phyloP scores from a whole-genome alignment of 768 basidiomycete species.

The Leccinum boreale region DNA sequence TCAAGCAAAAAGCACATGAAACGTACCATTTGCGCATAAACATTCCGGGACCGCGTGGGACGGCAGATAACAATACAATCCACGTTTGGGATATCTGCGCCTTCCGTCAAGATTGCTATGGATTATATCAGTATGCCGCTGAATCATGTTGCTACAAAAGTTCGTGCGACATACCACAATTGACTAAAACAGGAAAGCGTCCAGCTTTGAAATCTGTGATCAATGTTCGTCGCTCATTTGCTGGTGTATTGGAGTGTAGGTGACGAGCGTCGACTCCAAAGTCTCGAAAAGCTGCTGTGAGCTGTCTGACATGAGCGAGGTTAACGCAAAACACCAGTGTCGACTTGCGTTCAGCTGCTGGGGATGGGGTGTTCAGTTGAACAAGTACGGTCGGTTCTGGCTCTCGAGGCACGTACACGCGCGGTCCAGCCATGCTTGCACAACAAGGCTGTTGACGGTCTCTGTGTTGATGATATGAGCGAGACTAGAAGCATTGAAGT shows the following conservation, averaged over 20 bases:
- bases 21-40: constrained; percentile 89
- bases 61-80: constrained; percentile 88
- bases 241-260: constrained; percentile 66
- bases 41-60: constrained; percentile 84
- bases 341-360: constrained; percentile 63
- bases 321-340: constrained; percentile 93
- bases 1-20: background rate
- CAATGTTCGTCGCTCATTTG: constrained; percentile 57
- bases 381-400: constrained; percentile 2
- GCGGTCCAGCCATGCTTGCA: constrained; percentile 82
- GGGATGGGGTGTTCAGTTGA: background rate
- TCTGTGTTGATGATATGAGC: constrained; percentile 80
- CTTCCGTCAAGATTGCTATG: constrained; percentile 83
- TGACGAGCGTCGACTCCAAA: constrained; percentile 85
- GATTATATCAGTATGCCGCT: background rate
- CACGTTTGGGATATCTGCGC: constrained; percentile 91
- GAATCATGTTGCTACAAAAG: background rate
- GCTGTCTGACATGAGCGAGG: constrained; percentile 69
- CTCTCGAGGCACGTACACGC: constrained; percentile 52
- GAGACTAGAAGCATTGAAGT: constrained; percentile 77
- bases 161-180: constrained; percentile 63
- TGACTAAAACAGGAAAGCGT: constrained; percentile 80
- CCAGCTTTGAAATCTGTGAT: constrained; percentile 67
- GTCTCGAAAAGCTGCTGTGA: constrained; percentile 69
- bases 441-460: constrained; percentile 72